Evolutionary conservation across 345 rosid genomes (phyloP).

Genomic region (Arabidopsis thaliana): DNA sequence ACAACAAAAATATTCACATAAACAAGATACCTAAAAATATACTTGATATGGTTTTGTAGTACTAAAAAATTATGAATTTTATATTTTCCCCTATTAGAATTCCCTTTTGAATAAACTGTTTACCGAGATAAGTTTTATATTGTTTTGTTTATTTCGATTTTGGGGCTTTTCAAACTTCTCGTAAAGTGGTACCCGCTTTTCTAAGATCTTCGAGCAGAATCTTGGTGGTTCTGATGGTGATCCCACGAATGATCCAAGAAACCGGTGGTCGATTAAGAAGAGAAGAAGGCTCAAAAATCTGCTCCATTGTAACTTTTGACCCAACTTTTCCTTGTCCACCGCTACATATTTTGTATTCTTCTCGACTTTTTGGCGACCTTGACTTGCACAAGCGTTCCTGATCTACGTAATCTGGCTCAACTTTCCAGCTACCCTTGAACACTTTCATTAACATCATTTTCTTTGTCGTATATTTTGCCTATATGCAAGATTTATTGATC

Average conservation of each 20-base stretch:
- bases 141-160: background rate
- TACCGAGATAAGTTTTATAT: background rate
- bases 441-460: conserved; percentile 67
- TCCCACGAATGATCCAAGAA: conserved; percentile 82
- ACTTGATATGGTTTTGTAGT: background rate
- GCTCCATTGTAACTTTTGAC: conserved; percentile 67
- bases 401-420: conserved; percentile 69
- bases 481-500: conserved; percentile 29
- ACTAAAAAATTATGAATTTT: background rate
- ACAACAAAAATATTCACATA: background rate
- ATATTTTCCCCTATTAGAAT: background rate
- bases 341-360: conserved; percentile 62
- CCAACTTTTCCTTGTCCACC: conserved; percentile 72
- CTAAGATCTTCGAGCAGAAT: conserved; percentile 59
- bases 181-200: background rate
- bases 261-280: conserved; percentile 73
- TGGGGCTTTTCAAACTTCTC: background rate
- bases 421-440: conserved; percentile 74
- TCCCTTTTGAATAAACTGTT: background rate
- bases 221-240: conserved; percentile 66
- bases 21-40: background rate
- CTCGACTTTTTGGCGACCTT: conserved; percentile 58
- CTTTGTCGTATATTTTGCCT: conserved; percentile 77
- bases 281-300: conserved; percentile 63
- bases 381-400: conserved; percentile 60